These are phyloP conservation scores for Delphinella strobiligena DNA, from an alignment of 2,329 filamentous ascomycete genomes.

Conservation along the genomic window DNA sequence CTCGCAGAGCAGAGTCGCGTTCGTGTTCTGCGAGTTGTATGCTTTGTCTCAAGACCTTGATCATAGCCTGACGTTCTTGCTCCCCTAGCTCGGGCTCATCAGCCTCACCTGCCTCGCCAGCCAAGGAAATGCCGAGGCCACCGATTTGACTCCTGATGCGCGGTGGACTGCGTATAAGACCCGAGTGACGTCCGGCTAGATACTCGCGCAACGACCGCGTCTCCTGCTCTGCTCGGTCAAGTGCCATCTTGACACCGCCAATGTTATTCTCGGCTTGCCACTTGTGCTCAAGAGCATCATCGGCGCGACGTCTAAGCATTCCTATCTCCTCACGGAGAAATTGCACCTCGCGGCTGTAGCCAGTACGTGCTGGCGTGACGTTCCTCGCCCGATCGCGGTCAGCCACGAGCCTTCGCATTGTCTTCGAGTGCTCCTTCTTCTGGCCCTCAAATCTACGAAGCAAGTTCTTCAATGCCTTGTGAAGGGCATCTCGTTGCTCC, in stretches of 20 bases:
- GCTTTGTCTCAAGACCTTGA: constrained; percentile 54
- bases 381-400: constrained; percentile 61
- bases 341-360: constrained; percentile 74
- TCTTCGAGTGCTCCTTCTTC: constrained; percentile 71
- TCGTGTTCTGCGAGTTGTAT: constrained; percentile 59
- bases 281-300: constrained; percentile 90
- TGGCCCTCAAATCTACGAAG: constrained; percentile 78
- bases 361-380: constrained; percentile 57
- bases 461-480: constrained; percentile 73
- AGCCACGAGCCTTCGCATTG: constrained; percentile 60
- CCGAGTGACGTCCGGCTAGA: constrained; percentile 6
- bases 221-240: constrained; percentile 90
- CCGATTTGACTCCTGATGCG: constrained; percentile 1
- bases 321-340: constrained; percentile 75
- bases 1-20: constrained; percentile 57
- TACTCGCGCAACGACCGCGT: constrained; percentile 70
- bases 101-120: constrained; percentile 12
- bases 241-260: constrained; percentile 82
- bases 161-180: not conserved
- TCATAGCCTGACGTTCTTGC: constrained; percentile 38
- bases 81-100: constrained; percentile 11
- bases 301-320: constrained; percentile 69
- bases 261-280: constrained; percentile 92
- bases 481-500: constrained; percentile 82
- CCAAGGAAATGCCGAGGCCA: constrained; percentile 10